phyloP scores from a whole-genome alignment of 306 rosid genomes.

The Rosa lucieae region DNA sequence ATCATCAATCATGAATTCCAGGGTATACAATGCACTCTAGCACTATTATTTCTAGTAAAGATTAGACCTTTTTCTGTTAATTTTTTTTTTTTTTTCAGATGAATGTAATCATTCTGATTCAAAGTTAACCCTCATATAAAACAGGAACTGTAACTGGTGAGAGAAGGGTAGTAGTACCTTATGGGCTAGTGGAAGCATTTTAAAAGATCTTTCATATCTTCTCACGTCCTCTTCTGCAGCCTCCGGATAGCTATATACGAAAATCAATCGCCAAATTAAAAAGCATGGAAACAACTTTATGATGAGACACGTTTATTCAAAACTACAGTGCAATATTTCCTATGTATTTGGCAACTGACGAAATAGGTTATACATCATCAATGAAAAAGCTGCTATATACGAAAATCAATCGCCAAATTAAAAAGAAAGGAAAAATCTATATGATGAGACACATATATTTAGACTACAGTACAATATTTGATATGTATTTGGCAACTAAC shows the following conservation, averaged over 20 bases:
- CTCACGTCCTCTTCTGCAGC: slow-evolving; percentile 87
- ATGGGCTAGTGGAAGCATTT: slow-evolving; percentile 76
- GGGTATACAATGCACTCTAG: not conserved
- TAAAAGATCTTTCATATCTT: slow-evolving; percentile 78
- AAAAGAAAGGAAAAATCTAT: not conserved
- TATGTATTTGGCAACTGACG: not conserved
- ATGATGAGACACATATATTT: not conserved
- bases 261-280: not conserved
- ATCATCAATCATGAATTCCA: not conserved
- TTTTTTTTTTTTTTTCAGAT: not conserved
- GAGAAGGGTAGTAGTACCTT: slow-evolving; percentile 51
- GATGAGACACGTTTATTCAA: too few species aligned
- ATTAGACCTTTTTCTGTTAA: not conserved
- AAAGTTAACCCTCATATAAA: not conserved
- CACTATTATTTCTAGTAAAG: not conserved
- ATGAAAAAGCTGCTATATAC: not conserved
- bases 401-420: not conserved
- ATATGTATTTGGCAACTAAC: not conserved
- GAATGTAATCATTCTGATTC: not conserved
- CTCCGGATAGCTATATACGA: slow-evolving; percentile 74
- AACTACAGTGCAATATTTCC: not conserved
- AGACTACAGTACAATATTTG: too few species aligned
- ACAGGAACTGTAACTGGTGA: not conserved
- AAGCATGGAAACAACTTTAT: not conserved
- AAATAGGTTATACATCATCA: not conserved